Evolutionary conservation across 306 rosid species (phyloP), one percentile per base, ranked within the genome.

Genomic region (Quercus agrifolia): DNA sequence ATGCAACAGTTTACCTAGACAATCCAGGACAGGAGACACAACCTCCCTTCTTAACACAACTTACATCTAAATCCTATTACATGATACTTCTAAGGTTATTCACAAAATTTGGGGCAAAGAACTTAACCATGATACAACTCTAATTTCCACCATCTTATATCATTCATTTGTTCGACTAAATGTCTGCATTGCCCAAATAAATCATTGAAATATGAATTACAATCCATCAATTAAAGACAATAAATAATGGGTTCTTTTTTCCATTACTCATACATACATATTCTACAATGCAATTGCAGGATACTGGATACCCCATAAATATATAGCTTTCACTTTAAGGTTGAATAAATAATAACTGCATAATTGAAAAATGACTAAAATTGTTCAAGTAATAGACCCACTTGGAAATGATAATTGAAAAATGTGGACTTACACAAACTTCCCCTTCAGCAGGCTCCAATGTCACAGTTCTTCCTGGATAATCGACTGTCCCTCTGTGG

Each of bases 391-490:
- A 20, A 52, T 20, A 62, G 19, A 57, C 12, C 18, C 41, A 46
- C 49, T 30, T 5, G n/a, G 3, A 11, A 59, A 67, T 30, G 61
- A 74, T 61, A 10, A 54, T 21, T 71, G 63, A 74, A 74, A 56
- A 54, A 62, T 0, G 25, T 21, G 25, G 61, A 68, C 94, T 76
- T 82, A 94, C 99, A 74, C 99, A 92, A 56, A 90, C 76, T 87
- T 92, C 91, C 21, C 95, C 97, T 56, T 87, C 72, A n/a, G 95
- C 95, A 75, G 92, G 90, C 82, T 92, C 97, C 69, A 91, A 86
- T 52, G 99, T 94, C 17, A 91, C 99, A 25, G 97, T 94, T 86
- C 99, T 86, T 80, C 99, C 99, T 20, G 99, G 97, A 68, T 68
- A 92, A 23, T 90, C 95, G 12, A 90, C 91, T 28, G 97, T 89